phyloP scores from a whole-genome alignment of 2,329 filamentous ascomycete species.

The Orbilia oligospora region DNA sequence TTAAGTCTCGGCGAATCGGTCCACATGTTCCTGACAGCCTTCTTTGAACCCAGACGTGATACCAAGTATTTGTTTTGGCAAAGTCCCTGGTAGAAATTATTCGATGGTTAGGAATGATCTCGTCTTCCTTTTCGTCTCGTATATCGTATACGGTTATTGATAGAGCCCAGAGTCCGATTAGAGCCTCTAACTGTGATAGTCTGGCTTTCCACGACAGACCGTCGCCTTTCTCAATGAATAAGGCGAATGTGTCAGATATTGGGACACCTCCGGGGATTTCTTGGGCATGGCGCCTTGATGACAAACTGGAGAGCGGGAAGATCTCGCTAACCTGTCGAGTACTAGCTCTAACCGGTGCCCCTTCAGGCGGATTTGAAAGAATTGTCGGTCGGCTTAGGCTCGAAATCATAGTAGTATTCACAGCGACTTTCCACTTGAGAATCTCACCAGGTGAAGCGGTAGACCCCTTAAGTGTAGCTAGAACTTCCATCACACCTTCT shows the following conservation, averaged over 20 bases:
- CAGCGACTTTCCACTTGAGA: slow-evolving; percentile 18
- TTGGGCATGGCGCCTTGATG: background rate
- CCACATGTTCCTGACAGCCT: background rate
- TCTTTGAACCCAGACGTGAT: slow-evolving; percentile 45
- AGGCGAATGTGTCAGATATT: background rate
- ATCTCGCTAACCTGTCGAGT: background rate
- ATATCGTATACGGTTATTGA: slow-evolving; percentile 40
- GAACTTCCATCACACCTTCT: slow-evolving; percentile 45
- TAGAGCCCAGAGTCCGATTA: slow-evolving; percentile 44
- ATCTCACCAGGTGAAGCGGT: slow-evolving; percentile 10
- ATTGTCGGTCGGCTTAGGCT: slow-evolving; percentile 16
- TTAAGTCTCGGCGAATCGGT: background rate
- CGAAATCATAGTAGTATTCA: slow-evolving; percentile 18
- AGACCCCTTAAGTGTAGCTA: slow-evolving; percentile 3
- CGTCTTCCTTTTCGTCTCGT: slow-evolving; percentile 17
- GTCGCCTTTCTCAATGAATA: slow-evolving; percentile 37
- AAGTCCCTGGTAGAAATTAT: slow-evolving; percentile 36
- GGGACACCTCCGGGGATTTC: background rate
- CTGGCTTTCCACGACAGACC: slow-evolving; percentile 27
- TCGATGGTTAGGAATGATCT: slow-evolving; percentile 23
- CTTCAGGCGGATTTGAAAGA: slow-evolving; percentile 9
- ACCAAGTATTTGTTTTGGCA: slow-evolving; percentile 33
- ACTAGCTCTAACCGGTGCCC: background rate
- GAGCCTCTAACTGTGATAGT: slow-evolving; percentile 33
- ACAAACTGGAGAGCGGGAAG: background rate